Evolutionary conservation across 768 basidiomycete species (phyloP).

Genomic region (Rubroboletus satanas): DNA sequence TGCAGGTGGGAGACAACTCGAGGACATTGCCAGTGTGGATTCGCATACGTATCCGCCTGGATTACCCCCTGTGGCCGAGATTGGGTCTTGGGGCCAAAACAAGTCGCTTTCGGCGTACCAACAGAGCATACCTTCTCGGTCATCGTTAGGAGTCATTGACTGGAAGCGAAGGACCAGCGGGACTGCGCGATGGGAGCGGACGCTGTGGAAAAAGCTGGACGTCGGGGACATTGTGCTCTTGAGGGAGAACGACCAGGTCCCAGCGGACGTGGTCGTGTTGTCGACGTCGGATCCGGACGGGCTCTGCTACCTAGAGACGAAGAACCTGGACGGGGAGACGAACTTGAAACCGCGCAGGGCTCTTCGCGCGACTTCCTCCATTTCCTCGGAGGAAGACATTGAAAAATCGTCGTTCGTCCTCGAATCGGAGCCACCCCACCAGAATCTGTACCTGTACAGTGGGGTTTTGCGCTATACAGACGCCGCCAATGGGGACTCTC

Average conservation of each 20-base stretch:
- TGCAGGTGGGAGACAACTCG: conserved; percentile 50
- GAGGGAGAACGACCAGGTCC: conserved; percentile 92
- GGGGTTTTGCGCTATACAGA: conserved; percentile 78
- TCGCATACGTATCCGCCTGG: conserved; percentile 63
- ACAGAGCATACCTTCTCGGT: conserved; percentile 53
- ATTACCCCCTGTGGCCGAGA: conserved; percentile 27
- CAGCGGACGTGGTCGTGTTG: conserved; percentile 91
- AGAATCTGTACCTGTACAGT: conserved; percentile 89
- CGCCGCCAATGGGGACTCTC: conserved; percentile 44
- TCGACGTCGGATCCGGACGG: conserved; percentile 90
- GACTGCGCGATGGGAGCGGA: conserved; percentile 86
- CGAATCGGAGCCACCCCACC: conserved; percentile 91
- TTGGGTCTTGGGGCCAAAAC: conserved; percentile 34
- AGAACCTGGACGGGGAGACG: conserved; percentile 97
- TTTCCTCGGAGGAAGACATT: conserved; percentile 84
- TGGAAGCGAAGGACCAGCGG: conserved; percentile 66
- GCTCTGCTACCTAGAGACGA: conserved; percentile 94
- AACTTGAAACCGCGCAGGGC: conserved; percentile 87
- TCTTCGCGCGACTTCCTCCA: conserved; percentile 67
- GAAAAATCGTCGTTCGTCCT: conserved; percentile 84
- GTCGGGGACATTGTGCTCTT: conserved; percentile 94
- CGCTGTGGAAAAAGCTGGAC: conserved; percentile 97
- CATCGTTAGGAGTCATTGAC: conserved; percentile 74
- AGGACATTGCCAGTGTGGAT: conserved; percentile 67
- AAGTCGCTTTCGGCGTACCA: conserved; percentile 47